Base-by-base conservation (phyloP, 352 stramenopile genomes). In the Pilasporangium apinafurcum region DNA sequence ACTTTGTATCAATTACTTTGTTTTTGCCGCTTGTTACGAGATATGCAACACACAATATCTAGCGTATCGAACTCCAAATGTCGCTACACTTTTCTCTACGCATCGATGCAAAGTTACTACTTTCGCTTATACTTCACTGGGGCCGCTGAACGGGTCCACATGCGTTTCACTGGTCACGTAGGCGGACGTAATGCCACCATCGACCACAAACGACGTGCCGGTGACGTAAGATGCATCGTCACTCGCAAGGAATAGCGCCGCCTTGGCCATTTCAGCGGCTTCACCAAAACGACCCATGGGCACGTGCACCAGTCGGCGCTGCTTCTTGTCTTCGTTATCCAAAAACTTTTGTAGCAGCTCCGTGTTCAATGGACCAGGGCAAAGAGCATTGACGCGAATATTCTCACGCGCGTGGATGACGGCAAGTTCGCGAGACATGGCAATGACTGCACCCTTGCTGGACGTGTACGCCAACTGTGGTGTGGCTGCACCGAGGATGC, bases 391-490 rank as follows among this genome's bases (percentile, higher is more conserved):
- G 18, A 95, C 83, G 16, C 83, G 71, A 45, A 95, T 92, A 55
- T 93, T 93, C 48, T 95, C 75, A 31, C 80, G 72, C 36, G 83
- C 83, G 47, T 93, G 81, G 51, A 94, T 86, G 8, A 83, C 83
- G 8, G 81, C 79, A 36, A 95, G 59, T 38, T 93, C 80, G 27
- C 80, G 72, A n/a, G 79, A 87, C 68, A 95, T 86, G 30, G 80
- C 69, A 44, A 94, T 84, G 27, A 95, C 80, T 2, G 82, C 83
- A n/a, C 81, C 83, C 51, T 93, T 93, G 58, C 77, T 91, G 25
- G 72, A 84, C 32, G 82, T 94, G 63, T 94, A 94, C 47, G 82
- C 82, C n/a, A 94, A 68, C 54, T 94, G 82, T 24, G 82, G 82
- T 22, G 82, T 94, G 17, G 82, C 82, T 3, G 82, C 82, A 20